Evolutionary conservation across 257 asterid species (phyloP).

Genomic region (Pogostemon cablin): DNA sequence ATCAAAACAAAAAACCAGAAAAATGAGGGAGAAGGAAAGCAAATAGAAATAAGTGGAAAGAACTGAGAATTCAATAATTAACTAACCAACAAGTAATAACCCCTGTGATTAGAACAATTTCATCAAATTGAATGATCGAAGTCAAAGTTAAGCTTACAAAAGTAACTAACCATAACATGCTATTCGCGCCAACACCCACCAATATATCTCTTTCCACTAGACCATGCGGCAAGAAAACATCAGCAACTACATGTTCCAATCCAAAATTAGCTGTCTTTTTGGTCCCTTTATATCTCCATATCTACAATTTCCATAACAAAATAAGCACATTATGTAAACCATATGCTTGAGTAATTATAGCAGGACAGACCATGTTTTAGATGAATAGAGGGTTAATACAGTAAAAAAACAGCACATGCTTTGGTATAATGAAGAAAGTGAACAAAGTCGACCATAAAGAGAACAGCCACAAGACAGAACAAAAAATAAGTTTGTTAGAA

Average conservation of each 20-base stretch:
- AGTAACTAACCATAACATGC: slow-evolving; percentile 57
- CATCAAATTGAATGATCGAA: not conserved
- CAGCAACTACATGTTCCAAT: slow-evolving; percentile 57
- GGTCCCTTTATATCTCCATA: slow-evolving; percentile 68
- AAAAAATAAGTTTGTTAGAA: slow-evolving; percentile 6
- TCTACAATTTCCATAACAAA: slow-evolving; percentile 41
- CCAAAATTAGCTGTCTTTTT: slow-evolving; percentile 53
- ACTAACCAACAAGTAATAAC: slow-evolving; percentile 10
- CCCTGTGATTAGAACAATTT: slow-evolving; percentile 22
- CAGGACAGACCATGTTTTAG: not conserved
- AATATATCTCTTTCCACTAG: slow-evolving; percentile 51
- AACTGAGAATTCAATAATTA: not conserved
- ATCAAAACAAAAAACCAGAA: too few species aligned
- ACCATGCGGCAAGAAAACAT: slow-evolving; percentile 58
- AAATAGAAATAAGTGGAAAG: not conserved
- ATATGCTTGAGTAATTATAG: not conserved
- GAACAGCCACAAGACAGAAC: slow-evolving; percentile 12
- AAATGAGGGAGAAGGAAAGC: not conserved
- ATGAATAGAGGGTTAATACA: slow-evolving; percentile 14
- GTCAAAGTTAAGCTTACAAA: slow-evolving; percentile 7
- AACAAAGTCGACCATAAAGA: not conserved
- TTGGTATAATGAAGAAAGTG: slow-evolving; percentile 1
- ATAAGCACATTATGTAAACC: slow-evolving; percentile 18
- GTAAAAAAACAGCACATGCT: not conserved
- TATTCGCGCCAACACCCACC: slow-evolving; percentile 58